Base-by-base conservation (phyloP, 2,329 filamentous ascomycete species). In the Penicillium frequentans region DNA sequence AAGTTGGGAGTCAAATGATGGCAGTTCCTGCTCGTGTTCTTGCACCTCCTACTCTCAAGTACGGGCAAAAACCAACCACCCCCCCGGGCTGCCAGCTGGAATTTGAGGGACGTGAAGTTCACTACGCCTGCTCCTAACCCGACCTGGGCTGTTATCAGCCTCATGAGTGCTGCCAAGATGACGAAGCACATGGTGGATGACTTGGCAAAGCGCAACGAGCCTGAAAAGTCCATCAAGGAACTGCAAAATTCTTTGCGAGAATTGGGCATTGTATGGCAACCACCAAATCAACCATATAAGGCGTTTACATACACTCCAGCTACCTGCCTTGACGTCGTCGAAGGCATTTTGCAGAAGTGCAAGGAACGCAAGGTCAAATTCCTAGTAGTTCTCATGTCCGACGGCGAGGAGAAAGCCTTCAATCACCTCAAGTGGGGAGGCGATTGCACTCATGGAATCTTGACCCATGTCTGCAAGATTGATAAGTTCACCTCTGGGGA, bases 381-480 rank as follows among this genome's bases (percentile, higher is more conserved):
- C 7, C 24, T 66, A n/a, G 3, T 91, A 6, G 43, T 66, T 21
- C 9, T 91, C 8, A 73, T 89, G 2, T 75, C 80, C 8, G 69
- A 75, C 8, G 76, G 77, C 13, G 78, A 83, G 52, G 74, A 81
- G 24, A 75, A 75, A 50, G 61, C 85, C 1, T 91, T 92, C 70
- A 80, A 82, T 56, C 75, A 72, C 6, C 80, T 93, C 71, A 93
- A 93, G 74, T 81, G 73, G 37, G 71, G 84, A 0, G 87, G 83
- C 7, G 90, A 93, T 66, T 78, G 84, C 23, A 70, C 79, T 2
- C 78, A 78, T 43, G 90, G 90, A 2, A 77, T 91, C 24, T 83
- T 86, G 55, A 89, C 87, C 0, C 83, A 89, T 57, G 90, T 86
- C 61, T 79, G 87, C 9, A 77, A 81, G 0, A 75, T 70, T 5